Evolutionary conservation across 2,329 filamentous ascomycete genomes (phyloP).

Genomic region (Curvularia hawaiiensis): DNA sequence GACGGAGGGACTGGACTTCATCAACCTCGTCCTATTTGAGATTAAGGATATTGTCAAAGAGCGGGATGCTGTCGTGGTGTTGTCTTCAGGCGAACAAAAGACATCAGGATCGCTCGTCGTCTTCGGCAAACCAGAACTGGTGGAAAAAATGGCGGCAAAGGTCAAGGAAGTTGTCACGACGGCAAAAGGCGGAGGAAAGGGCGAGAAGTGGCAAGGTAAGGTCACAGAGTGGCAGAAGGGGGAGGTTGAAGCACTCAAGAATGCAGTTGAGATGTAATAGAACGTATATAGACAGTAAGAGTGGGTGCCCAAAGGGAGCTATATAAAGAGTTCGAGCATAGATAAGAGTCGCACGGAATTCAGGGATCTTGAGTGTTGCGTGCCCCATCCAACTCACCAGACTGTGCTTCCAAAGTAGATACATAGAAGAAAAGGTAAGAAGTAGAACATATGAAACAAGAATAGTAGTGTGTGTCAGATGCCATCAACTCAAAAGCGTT

Average conservation of each 20-base stretch:
- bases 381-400: background rate
- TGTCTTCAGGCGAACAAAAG: constrained; percentile 38
- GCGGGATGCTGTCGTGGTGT: constrained; percentile 27
- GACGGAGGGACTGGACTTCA: constrained; percentile 38
- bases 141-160: constrained; percentile 30
- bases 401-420: background rate
- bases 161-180: constrained; percentile 34
- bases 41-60: constrained; percentile 34
- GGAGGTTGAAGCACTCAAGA: constrained; percentile 36
- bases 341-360: background rate
- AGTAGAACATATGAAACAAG: background rate
- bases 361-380: background rate
- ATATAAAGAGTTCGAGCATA: background rate
- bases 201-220: constrained; percentile 44
- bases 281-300: background rate
- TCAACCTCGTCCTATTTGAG: constrained; percentile 36
- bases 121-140: constrained; percentile 32
- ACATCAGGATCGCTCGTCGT: constrained; percentile 34
- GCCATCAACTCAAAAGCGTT: background rate
- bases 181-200: constrained; percentile 41
- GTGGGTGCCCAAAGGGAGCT: background rate
- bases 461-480: background rate
- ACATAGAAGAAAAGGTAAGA: background rate
- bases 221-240: constrained; percentile 41
- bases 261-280: constrained; percentile 23